Conservation (phyloP, 2,329 filamentous ascomycete genomes). For the Leptographium procerum region DNA sequence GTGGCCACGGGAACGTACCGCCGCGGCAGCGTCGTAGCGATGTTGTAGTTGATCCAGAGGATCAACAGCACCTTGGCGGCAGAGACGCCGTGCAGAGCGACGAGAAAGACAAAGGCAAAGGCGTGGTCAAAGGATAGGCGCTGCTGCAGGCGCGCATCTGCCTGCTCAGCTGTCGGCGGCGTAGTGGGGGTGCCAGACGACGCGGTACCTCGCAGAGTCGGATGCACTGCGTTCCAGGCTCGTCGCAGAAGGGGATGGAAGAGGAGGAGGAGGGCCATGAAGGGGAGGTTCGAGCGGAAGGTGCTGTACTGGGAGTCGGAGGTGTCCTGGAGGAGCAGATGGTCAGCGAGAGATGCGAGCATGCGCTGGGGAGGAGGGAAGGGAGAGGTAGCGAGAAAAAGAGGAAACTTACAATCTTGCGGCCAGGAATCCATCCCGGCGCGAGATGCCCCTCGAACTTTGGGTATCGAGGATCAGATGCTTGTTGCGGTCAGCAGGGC, state of each 20-base stretch:
- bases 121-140: slow-evolving; percentile 70
- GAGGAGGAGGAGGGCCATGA: slow-evolving; percentile 60
- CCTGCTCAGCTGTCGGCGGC: slow-evolving; percentile 26
- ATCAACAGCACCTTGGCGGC: slow-evolving; percentile 72
- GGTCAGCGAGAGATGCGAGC: not conserved
- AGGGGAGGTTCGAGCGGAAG: slow-evolving; percentile 79
- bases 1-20: slow-evolving; percentile 62
- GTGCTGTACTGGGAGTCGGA: slow-evolving; percentile 79
- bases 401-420: slow-evolving; percentile 58
- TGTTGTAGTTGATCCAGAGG: slow-evolving; percentile 67
- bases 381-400: not conserved
- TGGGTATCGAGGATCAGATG: slow-evolving; percentile 67
- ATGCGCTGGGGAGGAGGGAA: not conserved
- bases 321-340: slow-evolving; percentile 54
- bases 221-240: slow-evolving; percentile 50
- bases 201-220: slow-evolving; percentile 15
- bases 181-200: slow-evolving; percentile 8
- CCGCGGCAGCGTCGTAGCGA: slow-evolving; percentile 62
- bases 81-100: slow-evolving; percentile 75
- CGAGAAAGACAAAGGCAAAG: slow-evolving; percentile 71
- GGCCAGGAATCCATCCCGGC: slow-evolving; percentile 82
- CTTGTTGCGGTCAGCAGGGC: slow-evolving; percentile 30
- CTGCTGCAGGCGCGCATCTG: slow-evolving; percentile 50
- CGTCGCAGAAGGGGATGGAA: slow-evolving; percentile 71
- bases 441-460: slow-evolving; percentile 62